These are phyloP conservation scores for Fusarium sterilihyphosum DNA, from an alignment of 2,329 filamentous ascomycete species.

Conservation along the genomic window DNA sequence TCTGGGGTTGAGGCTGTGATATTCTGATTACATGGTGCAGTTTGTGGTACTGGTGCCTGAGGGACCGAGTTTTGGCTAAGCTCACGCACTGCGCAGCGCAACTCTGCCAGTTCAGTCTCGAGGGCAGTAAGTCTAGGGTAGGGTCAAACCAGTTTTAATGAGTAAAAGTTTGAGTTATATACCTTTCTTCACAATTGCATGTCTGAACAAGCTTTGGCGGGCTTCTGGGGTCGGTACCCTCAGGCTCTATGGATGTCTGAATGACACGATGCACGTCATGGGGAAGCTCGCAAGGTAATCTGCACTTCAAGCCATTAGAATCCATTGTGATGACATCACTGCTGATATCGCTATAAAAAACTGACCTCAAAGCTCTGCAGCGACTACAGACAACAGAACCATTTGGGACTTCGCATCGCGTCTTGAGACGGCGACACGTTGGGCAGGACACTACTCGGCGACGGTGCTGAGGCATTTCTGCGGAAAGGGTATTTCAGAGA, in stretches of 20 bases:
- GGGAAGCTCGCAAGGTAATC: not conserved
- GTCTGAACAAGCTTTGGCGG: not conserved
- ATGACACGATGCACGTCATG: not conserved
- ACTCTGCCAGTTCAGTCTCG: not conserved
- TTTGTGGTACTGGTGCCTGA: no score
- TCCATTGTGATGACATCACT: fast-evolving
- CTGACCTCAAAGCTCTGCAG: not conserved
- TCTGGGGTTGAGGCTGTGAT: not conserved
- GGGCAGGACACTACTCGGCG: not conserved
- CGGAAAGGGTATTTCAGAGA: fast-evolving
- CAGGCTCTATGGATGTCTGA: no score
- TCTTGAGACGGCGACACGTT: not conserved
- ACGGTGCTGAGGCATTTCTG: not conserved
- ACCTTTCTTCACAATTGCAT: not conserved
- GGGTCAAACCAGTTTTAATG: fast-evolving
- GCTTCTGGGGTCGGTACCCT: fast-evolving
- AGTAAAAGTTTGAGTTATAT: fast-evolving
- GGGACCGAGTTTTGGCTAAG: not conserved
- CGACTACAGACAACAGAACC: not conserved
- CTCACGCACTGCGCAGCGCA: not conserved
- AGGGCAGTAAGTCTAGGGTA: not conserved
- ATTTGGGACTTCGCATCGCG: not conserved
- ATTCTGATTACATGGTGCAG: no score
- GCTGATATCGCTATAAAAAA: fast-evolving
- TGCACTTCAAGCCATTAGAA: not conserved